These are phyloP conservation scores for Thelonectria rubi DNA, from an alignment of 2,329 filamentous ascomycete species.

Conservation along the genomic window DNA sequence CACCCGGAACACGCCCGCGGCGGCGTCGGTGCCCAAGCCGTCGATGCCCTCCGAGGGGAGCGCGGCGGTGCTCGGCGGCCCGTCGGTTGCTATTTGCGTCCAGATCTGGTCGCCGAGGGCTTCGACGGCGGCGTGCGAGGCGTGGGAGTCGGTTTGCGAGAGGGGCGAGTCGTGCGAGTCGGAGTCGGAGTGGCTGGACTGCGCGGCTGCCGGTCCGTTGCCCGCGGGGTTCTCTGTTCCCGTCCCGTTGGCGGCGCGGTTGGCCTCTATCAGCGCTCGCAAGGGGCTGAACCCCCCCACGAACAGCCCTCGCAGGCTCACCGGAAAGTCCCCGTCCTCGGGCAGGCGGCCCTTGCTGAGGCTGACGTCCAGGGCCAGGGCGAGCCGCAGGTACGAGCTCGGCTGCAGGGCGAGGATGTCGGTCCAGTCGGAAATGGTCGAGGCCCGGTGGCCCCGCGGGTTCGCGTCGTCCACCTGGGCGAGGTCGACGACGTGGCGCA, in stretches of 20 bases:
- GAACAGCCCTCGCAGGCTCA: slow-evolving; percentile 50
- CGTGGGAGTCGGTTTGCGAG: slow-evolving; percentile 32
- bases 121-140: slow-evolving; percentile 28
- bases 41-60: slow-evolving; percentile 43
- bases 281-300: slow-evolving; percentile 50
- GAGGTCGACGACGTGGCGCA: slow-evolving; percentile 54
- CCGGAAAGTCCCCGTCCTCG: slow-evolving; percentile 53
- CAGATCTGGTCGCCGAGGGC: slow-evolving; percentile 25
- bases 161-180: slow-evolving; percentile 32
- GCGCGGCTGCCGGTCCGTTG: not conserved
- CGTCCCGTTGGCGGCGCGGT: slow-evolving; percentile 22
- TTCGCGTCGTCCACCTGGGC: slow-evolving; percentile 50
- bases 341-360: slow-evolving; percentile 54
- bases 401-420: slow-evolving; percentile 54
- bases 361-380: slow-evolving; percentile 55
- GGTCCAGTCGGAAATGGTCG: slow-evolving; percentile 51
- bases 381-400: slow-evolving; percentile 52
- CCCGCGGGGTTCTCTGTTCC: not conserved
- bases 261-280: slow-evolving; percentile 44
- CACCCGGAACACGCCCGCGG: slow-evolving; percentile 47
- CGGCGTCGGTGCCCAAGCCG: slow-evolving; percentile 44
- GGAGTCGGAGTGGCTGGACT: slow-evolving; percentile 18
- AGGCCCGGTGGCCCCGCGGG: slow-evolving; percentile 22
- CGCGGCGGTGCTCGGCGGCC: slow-evolving; percentile 29
- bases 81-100: slow-evolving; percentile 15